These are phyloP conservation scores for Colletotrichum sojae DNA, from an alignment of 2,329 filamentous ascomycete species.

Conservation along the genomic window DNA sequence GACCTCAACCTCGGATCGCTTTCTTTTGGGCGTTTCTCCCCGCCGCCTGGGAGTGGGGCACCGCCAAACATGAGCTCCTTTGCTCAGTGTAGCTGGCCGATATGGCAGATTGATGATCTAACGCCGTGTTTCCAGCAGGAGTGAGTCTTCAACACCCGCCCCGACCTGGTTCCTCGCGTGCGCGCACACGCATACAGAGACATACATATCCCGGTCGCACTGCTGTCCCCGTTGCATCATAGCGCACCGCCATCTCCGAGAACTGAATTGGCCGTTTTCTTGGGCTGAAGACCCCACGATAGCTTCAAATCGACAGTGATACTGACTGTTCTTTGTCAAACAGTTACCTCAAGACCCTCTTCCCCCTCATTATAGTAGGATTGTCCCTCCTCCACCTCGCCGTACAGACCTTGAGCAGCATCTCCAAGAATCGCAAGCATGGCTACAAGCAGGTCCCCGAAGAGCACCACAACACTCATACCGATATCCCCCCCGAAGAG, in stretches of 20 bases:
- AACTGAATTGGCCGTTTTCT: not conserved
- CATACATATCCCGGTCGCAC: conserved; percentile 13
- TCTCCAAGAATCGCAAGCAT: conserved; percentile 63
- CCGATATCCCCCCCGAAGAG: conserved; percentile 65
- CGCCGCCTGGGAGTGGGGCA: conserved; percentile 35
- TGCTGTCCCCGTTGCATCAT: conserved; percentile 15
- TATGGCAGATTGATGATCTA: conserved; percentile 77
- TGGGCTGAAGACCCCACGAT: not conserved
- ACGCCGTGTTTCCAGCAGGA: conserved; percentile 75
- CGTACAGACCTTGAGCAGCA: conserved; percentile 69
- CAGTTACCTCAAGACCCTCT: conserved; percentile 84
- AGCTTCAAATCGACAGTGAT: not conserved
- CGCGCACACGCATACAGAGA: too few relatives aligned
- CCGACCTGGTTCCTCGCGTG: conserved; percentile 3
- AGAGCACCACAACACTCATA: conserved; percentile 61
- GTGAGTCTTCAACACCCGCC: conserved; percentile 62
- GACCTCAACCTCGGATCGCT: conserved; percentile 29
- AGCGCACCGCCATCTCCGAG: not conserved
- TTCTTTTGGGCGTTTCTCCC: conserved; percentile 36
- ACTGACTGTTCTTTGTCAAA: conserved; percentile 31
- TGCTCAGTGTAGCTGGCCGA: conserved; percentile 69
- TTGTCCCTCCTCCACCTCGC: conserved; percentile 79
- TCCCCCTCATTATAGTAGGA: conserved; percentile 80
- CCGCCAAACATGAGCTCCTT: conserved; percentile 59
- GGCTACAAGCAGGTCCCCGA: conserved; percentile 71